phyloP scores from a whole-genome alignment of 164 flowering plant genomes.

The Platanus orientalis region DNA sequence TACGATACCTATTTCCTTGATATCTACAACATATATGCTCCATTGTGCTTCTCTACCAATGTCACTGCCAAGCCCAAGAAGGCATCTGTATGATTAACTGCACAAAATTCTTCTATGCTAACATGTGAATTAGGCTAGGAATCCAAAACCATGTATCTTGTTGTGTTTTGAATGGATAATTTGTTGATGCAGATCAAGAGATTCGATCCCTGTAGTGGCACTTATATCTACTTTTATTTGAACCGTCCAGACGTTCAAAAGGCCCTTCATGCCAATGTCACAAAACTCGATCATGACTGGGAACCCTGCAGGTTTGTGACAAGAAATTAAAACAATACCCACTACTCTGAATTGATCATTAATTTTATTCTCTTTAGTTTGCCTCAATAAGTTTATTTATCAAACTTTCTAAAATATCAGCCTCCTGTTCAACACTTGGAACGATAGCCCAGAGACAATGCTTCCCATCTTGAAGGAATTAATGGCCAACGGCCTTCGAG shows the following conservation, averaged over 20 bases:
- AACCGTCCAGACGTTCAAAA: conserved; percentile 57
- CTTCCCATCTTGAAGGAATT: conserved; percentile 51
- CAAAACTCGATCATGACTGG: conserved; percentile 33
- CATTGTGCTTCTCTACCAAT: conserved; percentile 30
- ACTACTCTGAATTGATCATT: too few relatives aligned
- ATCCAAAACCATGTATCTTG: too few relatives aligned
- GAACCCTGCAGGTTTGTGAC: conserved; percentile 37
- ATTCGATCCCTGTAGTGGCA: conserved; percentile 57
- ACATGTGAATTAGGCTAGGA: too few relatives aligned
- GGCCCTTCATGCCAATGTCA: conserved; percentile 69
- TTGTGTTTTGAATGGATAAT: too few relatives aligned
- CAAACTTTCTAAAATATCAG: conserved; percentile 22
- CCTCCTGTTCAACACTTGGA: conserved; percentile 33
- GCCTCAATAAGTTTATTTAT: background rate
- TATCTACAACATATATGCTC: conserved; percentile 66
- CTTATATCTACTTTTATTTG: conserved; percentile 44
- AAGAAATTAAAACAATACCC: background rate
- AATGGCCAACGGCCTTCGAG: conserved; percentile 49
- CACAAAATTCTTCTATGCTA: too few relatives aligned
- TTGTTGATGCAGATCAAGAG: conserved; percentile 16
- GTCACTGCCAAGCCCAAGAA: conserved; percentile 39
- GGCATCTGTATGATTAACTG: conserved; percentile 22
- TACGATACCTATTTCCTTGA: conserved; percentile 17
- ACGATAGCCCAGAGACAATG: conserved; percentile 39
- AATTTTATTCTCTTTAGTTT: background rate